Conservation (phyloP, 2,329 filamentous ascomycete species). For the Escovopsis sp. region DNA sequence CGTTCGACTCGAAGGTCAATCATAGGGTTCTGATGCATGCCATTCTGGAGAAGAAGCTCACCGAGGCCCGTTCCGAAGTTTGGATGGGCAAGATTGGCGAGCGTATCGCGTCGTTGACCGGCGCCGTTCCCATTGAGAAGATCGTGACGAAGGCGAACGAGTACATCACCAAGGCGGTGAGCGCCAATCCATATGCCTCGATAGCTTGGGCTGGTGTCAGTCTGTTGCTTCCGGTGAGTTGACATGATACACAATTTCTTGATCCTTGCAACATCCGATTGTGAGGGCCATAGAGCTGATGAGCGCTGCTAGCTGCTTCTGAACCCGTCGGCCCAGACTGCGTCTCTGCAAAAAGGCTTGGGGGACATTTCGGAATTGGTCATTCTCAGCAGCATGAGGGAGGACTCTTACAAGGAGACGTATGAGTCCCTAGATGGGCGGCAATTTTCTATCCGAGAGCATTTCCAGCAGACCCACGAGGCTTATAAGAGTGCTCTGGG, state of each 20-base stretch:
- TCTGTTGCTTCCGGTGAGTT: background rate
- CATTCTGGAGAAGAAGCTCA: background rate
- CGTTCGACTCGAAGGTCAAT: background rate
- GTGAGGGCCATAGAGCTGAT: too few relatives aligned
- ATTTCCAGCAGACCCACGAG: background rate
- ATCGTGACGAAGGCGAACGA: background rate
- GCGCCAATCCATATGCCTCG: background rate
- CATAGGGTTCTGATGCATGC: background rate
- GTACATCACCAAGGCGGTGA: background rate
- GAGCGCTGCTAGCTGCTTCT: constrained; percentile 1
- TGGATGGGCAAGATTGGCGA: background rate
- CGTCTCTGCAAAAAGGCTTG: background rate
- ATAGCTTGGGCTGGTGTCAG: constrained; percentile 1
- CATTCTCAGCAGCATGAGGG: background rate
- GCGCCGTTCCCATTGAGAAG: background rate
- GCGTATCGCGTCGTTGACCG: background rate
- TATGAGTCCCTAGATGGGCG: background rate
- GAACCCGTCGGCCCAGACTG: background rate
- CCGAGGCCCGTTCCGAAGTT: background rate
- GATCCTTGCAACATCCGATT: too few relatives aligned
- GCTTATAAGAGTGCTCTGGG: background rate
- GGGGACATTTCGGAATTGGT: background rate
- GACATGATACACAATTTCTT: too few relatives aligned
- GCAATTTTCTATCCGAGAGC: background rate
- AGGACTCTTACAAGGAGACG: background rate